phyloP scores from a whole-genome alignment of 164 flowering plant species.

The Nymphaea thermarum region DNA sequence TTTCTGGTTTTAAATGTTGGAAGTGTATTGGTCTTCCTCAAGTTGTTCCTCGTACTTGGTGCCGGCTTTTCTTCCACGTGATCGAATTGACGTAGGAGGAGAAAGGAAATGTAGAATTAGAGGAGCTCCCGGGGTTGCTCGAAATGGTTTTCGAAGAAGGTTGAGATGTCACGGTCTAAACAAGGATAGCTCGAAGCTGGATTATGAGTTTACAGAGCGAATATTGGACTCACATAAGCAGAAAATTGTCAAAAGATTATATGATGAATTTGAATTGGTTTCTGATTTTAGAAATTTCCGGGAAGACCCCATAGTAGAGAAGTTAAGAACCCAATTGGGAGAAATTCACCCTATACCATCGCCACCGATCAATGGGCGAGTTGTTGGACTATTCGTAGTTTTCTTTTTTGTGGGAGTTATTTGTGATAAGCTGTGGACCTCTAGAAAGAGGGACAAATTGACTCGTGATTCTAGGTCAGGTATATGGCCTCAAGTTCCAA shows the following conservation, averaged over 20 bases:
- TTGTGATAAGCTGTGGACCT: constrained; percentile 89
- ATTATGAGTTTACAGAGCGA: constrained; percentile 19
- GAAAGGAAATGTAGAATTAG: background rate
- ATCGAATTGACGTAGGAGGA: background rate
- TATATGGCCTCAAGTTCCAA: constrained; percentile 71
- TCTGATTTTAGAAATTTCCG: constrained; percentile 46
- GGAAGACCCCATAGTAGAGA: constrained; percentile 80
- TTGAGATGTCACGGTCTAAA: constrained; percentile 7
- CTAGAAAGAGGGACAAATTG: constrained; percentile 34
- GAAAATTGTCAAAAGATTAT: constrained; percentile 26
- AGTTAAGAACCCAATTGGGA: constrained; percentile 83
- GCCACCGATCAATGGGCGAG: constrained; percentile 55
- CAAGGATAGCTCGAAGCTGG: constrained; percentile 14
- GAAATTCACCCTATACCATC: constrained; percentile 94
- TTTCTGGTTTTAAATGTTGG: constrained; percentile 23
- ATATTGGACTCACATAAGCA: constrained; percentile 16
- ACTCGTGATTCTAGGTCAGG: constrained; percentile 22
- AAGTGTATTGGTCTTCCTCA: constrained; percentile 24
- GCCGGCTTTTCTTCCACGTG: constrained; percentile 8
- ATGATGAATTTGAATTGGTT: constrained; percentile 32
- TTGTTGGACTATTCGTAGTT: constrained; percentile 64
- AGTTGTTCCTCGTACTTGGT: constrained; percentile 11
- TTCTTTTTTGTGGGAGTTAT: constrained; percentile 89
- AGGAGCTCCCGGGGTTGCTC: constrained; percentile 2
- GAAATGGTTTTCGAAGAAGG: background rate